phyloP scores from a whole-genome alignment of 2,329 filamentous ascomycete genomes.

The Aureobasidium sp. region DNA sequence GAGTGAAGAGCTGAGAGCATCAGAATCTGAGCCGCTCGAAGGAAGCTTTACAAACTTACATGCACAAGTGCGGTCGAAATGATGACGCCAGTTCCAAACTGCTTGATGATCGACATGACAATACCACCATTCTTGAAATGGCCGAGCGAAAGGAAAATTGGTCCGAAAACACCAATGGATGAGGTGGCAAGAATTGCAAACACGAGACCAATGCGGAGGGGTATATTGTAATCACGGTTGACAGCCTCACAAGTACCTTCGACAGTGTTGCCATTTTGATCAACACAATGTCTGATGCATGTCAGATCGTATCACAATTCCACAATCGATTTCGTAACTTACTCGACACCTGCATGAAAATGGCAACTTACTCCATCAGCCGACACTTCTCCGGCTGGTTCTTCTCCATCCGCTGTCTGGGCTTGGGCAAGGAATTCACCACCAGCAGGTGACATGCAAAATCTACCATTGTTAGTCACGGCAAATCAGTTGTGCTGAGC shows the following conservation, averaged over 20 bases:
- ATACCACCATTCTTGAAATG: slow-evolving; percentile 42
- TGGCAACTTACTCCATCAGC: slow-evolving; percentile 48
- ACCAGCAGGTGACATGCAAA: slow-evolving; percentile 53
- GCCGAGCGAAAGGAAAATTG: slow-evolving; percentile 56
- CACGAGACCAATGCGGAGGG: slow-evolving; percentile 61
- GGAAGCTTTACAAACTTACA: slow-evolving; percentile 33
- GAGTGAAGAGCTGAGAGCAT: slow-evolving; percentile 56
- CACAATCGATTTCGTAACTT: slow-evolving; percentile 29
- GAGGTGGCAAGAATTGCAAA: slow-evolving; percentile 67
- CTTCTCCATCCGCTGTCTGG: slow-evolving; percentile 27
- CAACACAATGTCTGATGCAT: slow-evolving; percentile 49
- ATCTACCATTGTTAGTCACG: slow-evolving; percentile 36
- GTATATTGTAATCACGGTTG: slow-evolving; percentile 57
- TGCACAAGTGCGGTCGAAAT: slow-evolving; percentile 65
- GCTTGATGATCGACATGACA: slow-evolving; percentile 59
- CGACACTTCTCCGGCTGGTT: slow-evolving; percentile 19
- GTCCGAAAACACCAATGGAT: slow-evolving; percentile 59
- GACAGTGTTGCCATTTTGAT: slow-evolving; percentile 32
- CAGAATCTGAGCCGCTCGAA: neutral
- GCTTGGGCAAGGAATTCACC: slow-evolving; percentile 53
- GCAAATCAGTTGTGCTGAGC: neutral
- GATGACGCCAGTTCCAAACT: slow-evolving; percentile 65
- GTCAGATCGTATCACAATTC: slow-evolving; percentile 20
- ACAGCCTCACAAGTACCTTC: slow-evolving; percentile 39
- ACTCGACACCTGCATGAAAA: slow-evolving; percentile 70